These are phyloP conservation scores for Diversispora epigaea DNA, from an alignment of 192 early-diverging fungal genomes.

Conservation along the genomic window DNA sequence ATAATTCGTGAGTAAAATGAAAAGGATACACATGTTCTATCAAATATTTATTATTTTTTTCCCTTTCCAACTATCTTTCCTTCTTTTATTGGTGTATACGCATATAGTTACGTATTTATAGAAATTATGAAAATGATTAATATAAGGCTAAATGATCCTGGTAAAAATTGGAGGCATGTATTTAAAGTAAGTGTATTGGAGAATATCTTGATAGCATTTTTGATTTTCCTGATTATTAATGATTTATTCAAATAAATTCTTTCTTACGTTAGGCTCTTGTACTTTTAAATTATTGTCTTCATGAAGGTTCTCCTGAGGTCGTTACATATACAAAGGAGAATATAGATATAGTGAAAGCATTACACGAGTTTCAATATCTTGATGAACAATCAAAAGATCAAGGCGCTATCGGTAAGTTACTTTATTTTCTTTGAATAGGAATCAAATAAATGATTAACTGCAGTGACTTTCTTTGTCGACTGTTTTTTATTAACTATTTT, in stretches of 20 bases:
- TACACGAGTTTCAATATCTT: slow-evolving; percentile 95
- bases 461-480: neutral
- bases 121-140: slow-evolving; percentile 99
- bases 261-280: slow-evolving; percentile 73
- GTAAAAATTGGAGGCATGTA: too few relatives aligned
- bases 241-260: too few relatives aligned
- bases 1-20: slow-evolving; percentile 71
- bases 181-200: too few relatives aligned
- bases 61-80: too few relatives aligned
- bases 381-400: slow-evolving; percentile 91
- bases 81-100: too few relatives aligned
- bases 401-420: slow-evolving; percentile 79
- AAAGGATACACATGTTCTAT: neutral
- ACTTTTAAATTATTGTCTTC: slow-evolving; percentile 82
- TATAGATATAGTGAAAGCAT: slow-evolving; percentile 89
- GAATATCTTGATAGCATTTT: too few relatives aligned
- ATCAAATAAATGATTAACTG: neutral
- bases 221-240: too few relatives aligned
- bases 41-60: neutral
- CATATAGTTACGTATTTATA: slow-evolving; percentile 75
- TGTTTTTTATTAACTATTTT: slow-evolving; percentile 3
- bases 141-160: slow-evolving; percentile 93
- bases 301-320: slow-evolving; percentile 82
- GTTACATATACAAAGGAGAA: slow-evolving; percentile 87
- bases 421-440: too few relatives aligned